A percentile compares a stretch with the other conserved stretches of the same genome.
Conservation (phyloP, 169 alveolate genomes). For the Plasmodium gaboni region DNA sequence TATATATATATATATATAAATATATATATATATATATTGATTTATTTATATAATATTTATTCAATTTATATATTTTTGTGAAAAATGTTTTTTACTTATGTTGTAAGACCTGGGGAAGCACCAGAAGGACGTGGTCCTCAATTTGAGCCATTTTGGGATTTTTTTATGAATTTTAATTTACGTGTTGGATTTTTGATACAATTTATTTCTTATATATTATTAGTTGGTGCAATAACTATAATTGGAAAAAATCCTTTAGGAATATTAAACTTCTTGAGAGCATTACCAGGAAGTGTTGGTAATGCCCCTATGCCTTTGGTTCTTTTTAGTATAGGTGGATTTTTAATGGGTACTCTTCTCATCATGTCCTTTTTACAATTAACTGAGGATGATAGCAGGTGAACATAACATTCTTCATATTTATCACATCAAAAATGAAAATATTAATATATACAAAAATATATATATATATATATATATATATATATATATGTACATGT, state of each 20-base stretch:
- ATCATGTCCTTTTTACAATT: conserved; percentile 89
- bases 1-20: neutral
- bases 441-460: neutral
- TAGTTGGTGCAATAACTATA: conserved; percentile 82
- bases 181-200: conserved; percentile 90
- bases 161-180: conserved; percentile 89
- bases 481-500: neutral
- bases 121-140: conserved; percentile 96
- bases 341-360: conserved; percentile 86
- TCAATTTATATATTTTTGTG: conserved; percentile 7
- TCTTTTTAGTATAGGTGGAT: conserved; percentile 88
- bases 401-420: neutral
- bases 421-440: neutral
- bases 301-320: conserved; percentile 88
- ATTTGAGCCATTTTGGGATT: conserved; percentile 92
- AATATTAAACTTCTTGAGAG: conserved; percentile 87
- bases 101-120: conserved; percentile 95
- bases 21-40: neutral
- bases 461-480: neutral
- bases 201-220: conserved; percentile 79
- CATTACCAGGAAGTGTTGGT: conserved; percentile 89
- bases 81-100: conserved; percentile 93
- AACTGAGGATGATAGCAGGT: conserved; percentile 91
- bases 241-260: conserved; percentile 89
- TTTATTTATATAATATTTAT: too few relatives aligned